These are phyloP conservation scores for Kickxella alabastrina DNA, from an alignment of 192 early-diverging fungal species.

Conservation along the genomic window DNA sequence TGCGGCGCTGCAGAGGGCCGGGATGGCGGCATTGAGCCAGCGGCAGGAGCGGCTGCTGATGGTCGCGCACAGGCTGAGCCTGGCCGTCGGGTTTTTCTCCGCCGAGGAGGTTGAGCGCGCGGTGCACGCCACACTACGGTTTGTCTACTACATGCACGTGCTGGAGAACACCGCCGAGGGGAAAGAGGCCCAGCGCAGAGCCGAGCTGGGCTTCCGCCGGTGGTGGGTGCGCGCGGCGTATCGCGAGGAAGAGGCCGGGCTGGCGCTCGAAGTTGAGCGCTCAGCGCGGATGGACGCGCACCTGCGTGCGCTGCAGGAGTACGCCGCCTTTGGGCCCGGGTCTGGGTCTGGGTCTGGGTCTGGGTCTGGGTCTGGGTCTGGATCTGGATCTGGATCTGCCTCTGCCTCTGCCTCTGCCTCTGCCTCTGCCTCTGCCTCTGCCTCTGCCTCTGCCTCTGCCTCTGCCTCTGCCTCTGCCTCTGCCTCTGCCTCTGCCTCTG, in stretches of 20 bases:
- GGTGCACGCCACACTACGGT: slow-evolving; percentile 31
- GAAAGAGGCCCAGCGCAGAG: background rate
- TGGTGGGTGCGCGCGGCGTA: slow-evolving; percentile 39
- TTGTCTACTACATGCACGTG: slow-evolving; percentile 29
- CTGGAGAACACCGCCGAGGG: slow-evolving; percentile 1
- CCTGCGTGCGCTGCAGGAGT: background rate
- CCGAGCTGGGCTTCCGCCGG: slow-evolving; percentile 14
- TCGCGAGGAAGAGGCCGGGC: slow-evolving; percentile 31
- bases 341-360: too few species aligned
- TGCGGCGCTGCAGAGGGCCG: slow-evolving; percentile 6
- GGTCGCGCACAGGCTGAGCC: too few species aligned
- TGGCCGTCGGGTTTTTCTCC: too few species aligned
- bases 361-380: too few species aligned
- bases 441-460: too few species aligned
- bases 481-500: too few species aligned
- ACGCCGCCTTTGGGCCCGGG: background rate
- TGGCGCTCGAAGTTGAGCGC: slow-evolving; percentile 11
- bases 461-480: too few species aligned
- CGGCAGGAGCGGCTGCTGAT: slow-evolving; percentile 27
- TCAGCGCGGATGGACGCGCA: slow-evolving; percentile 12
- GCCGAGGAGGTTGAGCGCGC: slow-evolving; percentile 30
- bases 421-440: too few species aligned
- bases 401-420: too few species aligned
- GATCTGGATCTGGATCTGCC: too few species aligned
- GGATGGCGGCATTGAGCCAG: slow-evolving; percentile 10